Conservation (phyloP, 2,329 filamentous ascomycete species). For the Alternaria novae-zelandiae region DNA sequence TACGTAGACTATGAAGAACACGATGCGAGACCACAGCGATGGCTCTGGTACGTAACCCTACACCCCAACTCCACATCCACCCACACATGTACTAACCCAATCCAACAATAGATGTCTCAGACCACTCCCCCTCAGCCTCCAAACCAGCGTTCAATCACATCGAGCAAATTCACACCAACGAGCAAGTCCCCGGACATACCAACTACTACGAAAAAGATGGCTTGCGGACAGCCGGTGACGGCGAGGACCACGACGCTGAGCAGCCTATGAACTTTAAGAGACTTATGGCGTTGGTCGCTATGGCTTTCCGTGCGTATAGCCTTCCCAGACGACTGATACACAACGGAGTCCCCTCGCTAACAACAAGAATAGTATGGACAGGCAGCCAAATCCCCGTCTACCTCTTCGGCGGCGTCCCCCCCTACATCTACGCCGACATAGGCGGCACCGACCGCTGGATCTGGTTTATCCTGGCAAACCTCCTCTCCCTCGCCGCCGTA, state of each 20-base stretch:
- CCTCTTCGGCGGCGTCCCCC: conserved; percentile 34
- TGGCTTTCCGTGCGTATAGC: conserved; percentile 16
- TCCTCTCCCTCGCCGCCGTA: conserved; percentile 61
- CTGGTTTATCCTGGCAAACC: conserved; percentile 59
- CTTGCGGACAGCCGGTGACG: conserved; percentile 44
- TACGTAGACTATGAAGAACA: not conserved
- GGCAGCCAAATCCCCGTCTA: conserved; percentile 65
- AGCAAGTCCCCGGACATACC: conserved; percentile 44
- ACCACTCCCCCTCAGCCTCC: conserved; percentile 13
- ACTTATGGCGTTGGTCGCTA: conserved; percentile 61
- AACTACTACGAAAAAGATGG: conserved; percentile 58
- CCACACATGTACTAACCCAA: not conserved
- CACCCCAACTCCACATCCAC: no score
- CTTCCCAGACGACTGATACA: not conserved
- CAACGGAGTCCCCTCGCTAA: not conserved
- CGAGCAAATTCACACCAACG: conserved; percentile 47
- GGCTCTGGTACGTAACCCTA: not conserved
- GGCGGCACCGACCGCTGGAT: conserved; percentile 66
- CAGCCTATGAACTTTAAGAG: conserved; percentile 20
- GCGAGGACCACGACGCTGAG: conserved; percentile 21
- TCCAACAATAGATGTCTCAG: conserved; percentile 10
- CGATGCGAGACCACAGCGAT: not conserved
- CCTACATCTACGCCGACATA: conserved; percentile 64
- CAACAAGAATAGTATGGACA: conserved; percentile 56
- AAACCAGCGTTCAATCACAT: conserved; percentile 24